These are phyloP conservation scores for Lepidium didymum DNA, from an alignment of 345 rosid species.

Conservation along the genomic window DNA sequence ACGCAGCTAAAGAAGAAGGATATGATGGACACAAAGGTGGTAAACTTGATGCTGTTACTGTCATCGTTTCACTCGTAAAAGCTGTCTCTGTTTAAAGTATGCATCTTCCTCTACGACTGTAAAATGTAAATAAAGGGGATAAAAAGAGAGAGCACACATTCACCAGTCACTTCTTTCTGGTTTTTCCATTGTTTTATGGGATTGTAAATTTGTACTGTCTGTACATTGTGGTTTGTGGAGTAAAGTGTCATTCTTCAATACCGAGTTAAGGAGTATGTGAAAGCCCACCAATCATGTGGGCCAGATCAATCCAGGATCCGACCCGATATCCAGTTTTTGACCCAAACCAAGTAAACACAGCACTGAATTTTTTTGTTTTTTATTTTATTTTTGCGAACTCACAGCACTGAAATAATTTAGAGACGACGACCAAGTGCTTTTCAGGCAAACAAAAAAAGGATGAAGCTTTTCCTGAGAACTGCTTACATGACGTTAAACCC, in stretches of 20 bases:
- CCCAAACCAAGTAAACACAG: conserved; percentile 1
- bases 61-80: conserved; percentile 47
- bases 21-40: conserved; percentile 54
- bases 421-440: too few relatives aligned
- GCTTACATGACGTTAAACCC: conserved; percentile 17
- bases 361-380: too few relatives aligned
- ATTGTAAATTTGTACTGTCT: too few relatives aligned
- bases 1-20: conserved; percentile 66
- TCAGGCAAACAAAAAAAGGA: not conserved
- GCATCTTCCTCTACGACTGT: not conserved
- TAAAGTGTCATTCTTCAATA: not conserved
- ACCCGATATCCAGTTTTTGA: not conserved
- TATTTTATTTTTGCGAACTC: not conserved
- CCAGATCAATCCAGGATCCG: not conserved
- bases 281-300: not conserved
- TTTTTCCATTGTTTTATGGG: not conserved
- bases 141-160: not conserved
- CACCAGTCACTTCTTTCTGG: not conserved
- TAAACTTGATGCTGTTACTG: conserved; percentile 57
- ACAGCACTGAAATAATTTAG: not conserved
- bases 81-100: not conserved
- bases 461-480: conserved; percentile 15
- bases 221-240: not conserved
- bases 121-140: conserved; percentile 3
- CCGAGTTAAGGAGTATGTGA: not conserved